phyloP scores from a whole-genome alignment of 306 rosid genomes.

The Heteromeles arbutifolia region DNA sequence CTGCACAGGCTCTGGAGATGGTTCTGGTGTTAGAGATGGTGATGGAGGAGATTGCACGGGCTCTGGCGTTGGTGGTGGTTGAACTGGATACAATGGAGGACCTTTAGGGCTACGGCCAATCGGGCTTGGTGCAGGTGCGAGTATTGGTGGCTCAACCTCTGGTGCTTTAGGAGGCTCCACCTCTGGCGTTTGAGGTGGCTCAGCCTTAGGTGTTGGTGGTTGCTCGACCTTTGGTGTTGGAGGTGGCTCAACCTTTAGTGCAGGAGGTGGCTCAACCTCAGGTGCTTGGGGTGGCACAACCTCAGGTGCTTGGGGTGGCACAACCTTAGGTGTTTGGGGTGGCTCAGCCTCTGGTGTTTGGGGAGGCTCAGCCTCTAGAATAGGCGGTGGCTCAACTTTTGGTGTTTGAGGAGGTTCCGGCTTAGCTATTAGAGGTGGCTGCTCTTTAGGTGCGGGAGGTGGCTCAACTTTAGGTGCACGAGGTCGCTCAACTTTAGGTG shows the following conservation, averaged over 20 bases:
- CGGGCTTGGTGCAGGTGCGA: not conserved
- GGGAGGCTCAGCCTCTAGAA: not conserved
- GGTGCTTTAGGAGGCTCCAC: too few relatives aligned
- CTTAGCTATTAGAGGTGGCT: not conserved
- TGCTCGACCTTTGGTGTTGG: not conserved
- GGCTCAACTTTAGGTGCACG: not conserved
- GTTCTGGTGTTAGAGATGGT: not conserved
- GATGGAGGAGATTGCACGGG: not conserved
- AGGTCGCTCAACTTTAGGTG: not conserved
- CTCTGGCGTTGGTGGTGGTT: not conserved
- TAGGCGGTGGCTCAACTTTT: not conserved
- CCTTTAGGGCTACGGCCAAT: not conserved
- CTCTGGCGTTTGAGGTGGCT: not conserved
- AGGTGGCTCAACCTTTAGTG: not conserved
- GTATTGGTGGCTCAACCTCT: not conserved
- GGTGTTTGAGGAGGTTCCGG: not conserved
- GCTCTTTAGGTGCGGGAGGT: not conserved
- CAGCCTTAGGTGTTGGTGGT: not conserved
- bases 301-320: not conserved
- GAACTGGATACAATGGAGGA: not conserved
- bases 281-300: not conserved
- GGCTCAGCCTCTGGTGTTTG: not conserved
- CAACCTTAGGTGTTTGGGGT: not conserved
- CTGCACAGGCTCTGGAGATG: not conserved
- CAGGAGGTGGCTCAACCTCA: not conserved